Evolutionary conservation across 495 filamentous ascomycete species (phyloP), one percentile per base, ranked within the genome.

Genomic region (Aspergillus carlsbadensis): DNA sequence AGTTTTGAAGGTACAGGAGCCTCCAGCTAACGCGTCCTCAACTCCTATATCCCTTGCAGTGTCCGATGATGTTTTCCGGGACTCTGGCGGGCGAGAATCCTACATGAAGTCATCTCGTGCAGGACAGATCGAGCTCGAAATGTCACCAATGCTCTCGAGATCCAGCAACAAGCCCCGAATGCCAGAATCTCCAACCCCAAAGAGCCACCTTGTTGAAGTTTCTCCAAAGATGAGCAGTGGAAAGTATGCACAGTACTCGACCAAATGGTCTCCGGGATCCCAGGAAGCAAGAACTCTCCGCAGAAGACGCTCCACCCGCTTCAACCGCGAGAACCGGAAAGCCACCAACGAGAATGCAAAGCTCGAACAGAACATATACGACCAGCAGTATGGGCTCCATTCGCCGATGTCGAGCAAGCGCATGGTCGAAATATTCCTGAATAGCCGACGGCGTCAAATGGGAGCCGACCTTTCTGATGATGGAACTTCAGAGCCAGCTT

Each of bases 381-480:
- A 59, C 31, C 59, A 63, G 13, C 18, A 63, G 6, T 62, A 67
- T 37, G 66, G 63, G 14, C 29, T 57, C 24, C 63, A 63, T 33
- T 61, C 68, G 0, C 63, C 69, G 0, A 68, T 81, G 14, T 80
- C 79, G 22, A 81, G 78, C 62, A 79, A 81, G 60, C 73, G 66
- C 52, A 84, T 87, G 79, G 82, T 86, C 20, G 81, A 87, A 49
- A 56, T 79, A 55, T 86, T 85, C 60, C 64, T 87, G 62, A 78
- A 76, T 42, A 83, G 77, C 54, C 73, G 81, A 24, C 75, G 81
- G 1, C 76, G 57, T 43, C 75, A 74, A 34, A 76, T 75, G 53
- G 72, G 63, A 11, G 35, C 52, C 21, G 65, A 61, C 2, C 22
- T 54, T 21, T 57, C 62, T 6, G 63, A 68, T 14, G 53, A 58